phyloP scores from a whole-genome alignment of 2,329 filamentous ascomycete genomes.

The Alternaria hordeiaustralica region DNA sequence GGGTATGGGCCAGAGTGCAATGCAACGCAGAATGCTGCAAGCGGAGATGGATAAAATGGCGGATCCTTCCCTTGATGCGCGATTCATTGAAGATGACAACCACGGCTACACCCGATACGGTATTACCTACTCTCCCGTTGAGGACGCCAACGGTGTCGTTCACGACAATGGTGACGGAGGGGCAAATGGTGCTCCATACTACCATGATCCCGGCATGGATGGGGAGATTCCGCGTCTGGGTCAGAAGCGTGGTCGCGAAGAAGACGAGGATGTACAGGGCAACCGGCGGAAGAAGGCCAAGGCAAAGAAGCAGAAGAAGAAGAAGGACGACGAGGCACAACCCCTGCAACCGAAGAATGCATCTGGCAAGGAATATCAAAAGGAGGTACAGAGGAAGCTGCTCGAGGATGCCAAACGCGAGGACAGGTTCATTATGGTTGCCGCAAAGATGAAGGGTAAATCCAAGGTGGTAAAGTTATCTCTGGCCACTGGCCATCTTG shows the following conservation, averaged over 20 bases:
- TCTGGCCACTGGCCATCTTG: constrained; percentile 46
- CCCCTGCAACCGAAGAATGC: constrained; percentile 49
- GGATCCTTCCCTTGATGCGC: constrained; percentile 54
- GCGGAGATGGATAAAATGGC: constrained; percentile 59
- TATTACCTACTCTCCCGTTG: constrained; percentile 52
- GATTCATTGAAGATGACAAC: constrained; percentile 52
- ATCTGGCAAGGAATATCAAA: constrained; percentile 56
- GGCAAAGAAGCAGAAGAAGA: constrained; percentile 38
- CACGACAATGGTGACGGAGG: constrained; percentile 34
- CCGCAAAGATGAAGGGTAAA: constrained; percentile 54
- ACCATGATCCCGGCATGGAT: constrained; percentile 32
- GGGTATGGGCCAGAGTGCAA: constrained; percentile 51
- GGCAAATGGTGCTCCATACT: constrained; percentile 25
- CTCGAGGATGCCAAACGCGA: constrained; percentile 52
- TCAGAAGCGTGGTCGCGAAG: constrained; percentile 39
- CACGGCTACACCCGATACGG: constrained; percentile 45
- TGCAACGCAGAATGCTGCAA: constrained; percentile 59
- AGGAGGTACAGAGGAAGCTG: constrained; percentile 54
- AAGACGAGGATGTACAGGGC: constrained; percentile 37
- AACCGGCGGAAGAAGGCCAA: constrained; percentile 25
- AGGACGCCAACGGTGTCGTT: constrained; percentile 28
- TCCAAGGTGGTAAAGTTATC: constrained; percentile 52
- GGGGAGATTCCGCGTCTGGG: constrained; percentile 40
- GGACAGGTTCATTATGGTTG: constrained; percentile 55
- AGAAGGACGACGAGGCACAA: constrained; percentile 47